Conservation (phyloP, 1,139 yeast genomes). For the Diutina sp. region DNA sequence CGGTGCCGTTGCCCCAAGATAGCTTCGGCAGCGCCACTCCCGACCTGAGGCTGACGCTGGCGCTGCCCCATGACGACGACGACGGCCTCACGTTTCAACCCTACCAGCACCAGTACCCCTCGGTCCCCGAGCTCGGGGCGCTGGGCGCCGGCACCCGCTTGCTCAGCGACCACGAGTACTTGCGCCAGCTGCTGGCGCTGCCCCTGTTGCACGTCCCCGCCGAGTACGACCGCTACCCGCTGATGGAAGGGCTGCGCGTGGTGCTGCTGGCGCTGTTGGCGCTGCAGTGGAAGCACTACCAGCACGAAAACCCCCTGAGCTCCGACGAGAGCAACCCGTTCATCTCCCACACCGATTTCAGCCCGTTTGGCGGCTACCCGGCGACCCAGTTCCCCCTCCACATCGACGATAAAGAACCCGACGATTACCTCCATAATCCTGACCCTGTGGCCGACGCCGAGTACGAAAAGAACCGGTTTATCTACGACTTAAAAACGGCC, state of each 20-base stretch:
- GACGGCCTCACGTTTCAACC: not conserved
- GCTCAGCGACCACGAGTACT: not conserved
- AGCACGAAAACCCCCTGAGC: not conserved
- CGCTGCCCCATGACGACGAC: not conserved
- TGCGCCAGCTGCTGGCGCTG: constrained; percentile 1
- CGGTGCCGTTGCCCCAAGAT: not conserved
- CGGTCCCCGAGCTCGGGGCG: not conserved
- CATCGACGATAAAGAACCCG: constrained; percentile 15
- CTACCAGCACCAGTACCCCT: not conserved
- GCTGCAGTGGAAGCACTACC: constrained; percentile 7
- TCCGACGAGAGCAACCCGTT: not conserved
- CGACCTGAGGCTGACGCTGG: not conserved
- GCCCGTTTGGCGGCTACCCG: constrained; percentile 17
- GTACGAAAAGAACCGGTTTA: constrained; percentile 15
- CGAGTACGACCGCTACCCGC: constrained; percentile 2
- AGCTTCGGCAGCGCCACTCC: not conserved
- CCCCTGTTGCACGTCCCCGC: constrained; percentile 1
- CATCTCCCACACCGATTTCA: not conserved
- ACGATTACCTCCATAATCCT: constrained; percentile 18
- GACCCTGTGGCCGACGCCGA: constrained; percentile 16
- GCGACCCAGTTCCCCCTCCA: constrained; percentile 15
- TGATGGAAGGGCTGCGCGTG: constrained; percentile 12
- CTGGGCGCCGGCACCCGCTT: not conserved
- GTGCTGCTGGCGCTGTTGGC: constrained; percentile 17
- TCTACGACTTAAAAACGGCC: constrained; percentile 13